Evolutionary conservation across 768 basidiomycete genomes (phyloP).

Genomic region (Kwoniella shandongensis): DNA sequence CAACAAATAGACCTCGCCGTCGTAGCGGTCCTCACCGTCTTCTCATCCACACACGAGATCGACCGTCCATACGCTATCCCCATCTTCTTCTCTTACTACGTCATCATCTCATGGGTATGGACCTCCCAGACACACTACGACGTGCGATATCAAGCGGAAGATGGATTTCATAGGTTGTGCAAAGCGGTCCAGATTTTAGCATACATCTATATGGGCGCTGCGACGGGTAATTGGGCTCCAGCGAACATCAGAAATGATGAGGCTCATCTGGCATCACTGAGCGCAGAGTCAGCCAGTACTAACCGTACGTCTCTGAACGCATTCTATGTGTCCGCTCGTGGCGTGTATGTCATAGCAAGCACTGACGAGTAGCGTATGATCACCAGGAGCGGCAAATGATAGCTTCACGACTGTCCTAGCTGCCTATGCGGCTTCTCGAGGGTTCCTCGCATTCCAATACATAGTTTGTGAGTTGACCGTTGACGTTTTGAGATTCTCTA

Average conservation of each 20-base stretch:
- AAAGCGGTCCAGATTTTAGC: constrained; percentile 35
- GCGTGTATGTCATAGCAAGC: background rate
- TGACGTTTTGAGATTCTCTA: background rate
- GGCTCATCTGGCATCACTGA: background rate
- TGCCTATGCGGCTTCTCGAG: constrained; percentile 31
- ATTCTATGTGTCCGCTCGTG: background rate
- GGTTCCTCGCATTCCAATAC: constrained; percentile 29
- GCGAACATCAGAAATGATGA: constrained; percentile 19
- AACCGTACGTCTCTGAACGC: background rate
- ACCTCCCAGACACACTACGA: constrained; percentile 37
- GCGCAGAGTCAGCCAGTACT: too few species aligned
- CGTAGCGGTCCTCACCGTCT: constrained; percentile 41
- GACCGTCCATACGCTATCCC: constrained; percentile 27
- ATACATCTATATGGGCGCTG: constrained; percentile 43
- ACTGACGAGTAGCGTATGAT: background rate
- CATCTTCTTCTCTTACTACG: constrained; percentile 39
- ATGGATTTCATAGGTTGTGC: constrained; percentile 26
- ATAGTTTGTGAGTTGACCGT: constrained; percentile 18
- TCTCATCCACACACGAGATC: constrained; percentile 34
- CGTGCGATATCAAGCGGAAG: constrained; percentile 37
- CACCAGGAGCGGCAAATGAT: constrained; percentile 19
- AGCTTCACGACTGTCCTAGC: constrained; percentile 34
- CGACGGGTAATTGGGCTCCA: constrained; percentile 38
- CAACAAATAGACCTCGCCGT: constrained; percentile 37
- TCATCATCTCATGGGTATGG: constrained; percentile 40